Percentiles rank a stretch among this genome's conserved stretches.
These are phyloP conservation scores for Xylariaceae sp. DNA, from an alignment of 2,329 filamentous ascomycete species.

Conservation along the genomic window DNA sequence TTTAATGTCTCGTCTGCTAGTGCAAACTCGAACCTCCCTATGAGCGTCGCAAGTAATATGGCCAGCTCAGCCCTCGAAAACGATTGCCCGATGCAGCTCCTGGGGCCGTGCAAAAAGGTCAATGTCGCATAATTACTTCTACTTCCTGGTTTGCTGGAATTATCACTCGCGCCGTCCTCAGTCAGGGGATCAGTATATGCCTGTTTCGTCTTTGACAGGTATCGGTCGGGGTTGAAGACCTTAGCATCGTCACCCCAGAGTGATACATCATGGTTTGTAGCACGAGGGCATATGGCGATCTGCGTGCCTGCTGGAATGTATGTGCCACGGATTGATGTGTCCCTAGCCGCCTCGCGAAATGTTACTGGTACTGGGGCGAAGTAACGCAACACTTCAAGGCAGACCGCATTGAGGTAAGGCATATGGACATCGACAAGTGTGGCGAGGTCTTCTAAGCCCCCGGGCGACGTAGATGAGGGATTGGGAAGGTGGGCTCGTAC, in stretches of 20 bases:
- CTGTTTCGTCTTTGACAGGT: conserved; percentile 21
- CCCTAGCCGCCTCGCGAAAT: conserved; percentile 22
- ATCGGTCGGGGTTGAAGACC: conserved; percentile 26
- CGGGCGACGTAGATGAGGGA: conserved; percentile 1
- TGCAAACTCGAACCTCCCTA: conserved; percentile 27
- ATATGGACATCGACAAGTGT: conserved; percentile 24
- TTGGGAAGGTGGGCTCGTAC: conserved; percentile 22
- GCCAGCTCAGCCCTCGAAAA: conserved; percentile 26
- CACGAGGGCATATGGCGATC: conserved; percentile 21
- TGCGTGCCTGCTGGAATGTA: conserved; percentile 25
- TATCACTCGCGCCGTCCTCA: conserved; percentile 6
- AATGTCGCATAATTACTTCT: conserved; percentile 29
- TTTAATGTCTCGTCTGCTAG: conserved; percentile 16
- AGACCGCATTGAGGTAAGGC: conserved; percentile 27
- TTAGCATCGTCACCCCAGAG: conserved; percentile 29
- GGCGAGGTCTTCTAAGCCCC: conserved; percentile 8
- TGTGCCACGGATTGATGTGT: conserved; percentile 23
- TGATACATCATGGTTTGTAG: conserved; percentile 19
- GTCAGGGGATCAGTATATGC: conserved; percentile 13
- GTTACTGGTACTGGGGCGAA: conserved; percentile 26
- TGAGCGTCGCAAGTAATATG: conserved; percentile 21
- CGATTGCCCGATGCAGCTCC: conserved; percentile 29
- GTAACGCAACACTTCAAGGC: conserved; percentile 27
- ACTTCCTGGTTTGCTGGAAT: conserved; percentile 7
- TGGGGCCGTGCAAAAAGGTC: conserved; percentile 28